A percentile compares a stretch with the other conserved stretches of the same genome.
phyloP scores from a whole-genome alignment of 2,329 filamentous ascomycete genomes.

The Calonectria pteridis region DNA sequence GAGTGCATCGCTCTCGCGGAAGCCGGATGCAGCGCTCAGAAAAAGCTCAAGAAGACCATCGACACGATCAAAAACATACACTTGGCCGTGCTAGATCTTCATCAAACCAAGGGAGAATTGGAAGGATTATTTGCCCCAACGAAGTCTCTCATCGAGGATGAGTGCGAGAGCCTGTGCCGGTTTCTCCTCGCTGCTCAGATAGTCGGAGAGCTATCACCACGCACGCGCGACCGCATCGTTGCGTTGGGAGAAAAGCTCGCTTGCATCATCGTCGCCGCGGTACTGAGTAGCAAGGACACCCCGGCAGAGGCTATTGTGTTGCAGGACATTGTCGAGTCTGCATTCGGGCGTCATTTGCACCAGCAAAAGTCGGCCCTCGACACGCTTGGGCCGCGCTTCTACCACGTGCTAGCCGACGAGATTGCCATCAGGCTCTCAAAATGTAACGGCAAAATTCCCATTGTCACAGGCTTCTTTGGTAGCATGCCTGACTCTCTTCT shows the following conservation, averaged over 20 bases:
- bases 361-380: neutral
- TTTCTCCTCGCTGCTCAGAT: neutral
- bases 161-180: neutral
- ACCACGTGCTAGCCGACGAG: conserved; percentile 6
- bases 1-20: neutral
- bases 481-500: conserved; percentile 17
- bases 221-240: neutral
- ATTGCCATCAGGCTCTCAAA: neutral
- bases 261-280: neutral
- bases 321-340: conserved; percentile 4
- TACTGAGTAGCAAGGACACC: neutral
- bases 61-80: neutral
- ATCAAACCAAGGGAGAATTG: neutral
- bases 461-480: conserved; percentile 25
- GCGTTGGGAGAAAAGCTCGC: neutral
- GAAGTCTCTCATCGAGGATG: neutral
- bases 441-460: neutral
- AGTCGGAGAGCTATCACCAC: neutral
- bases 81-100: neutral
- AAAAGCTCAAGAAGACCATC: neutral
- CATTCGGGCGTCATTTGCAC: neutral
- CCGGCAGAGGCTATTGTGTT: neutral
- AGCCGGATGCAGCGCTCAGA: neutral
- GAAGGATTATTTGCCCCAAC: neutral
- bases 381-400: conserved; percentile 4